These are phyloP conservation scores for Suillus occidentalis DNA, from an alignment of 768 basidiomycete species.

Conservation along the genomic window DNA sequence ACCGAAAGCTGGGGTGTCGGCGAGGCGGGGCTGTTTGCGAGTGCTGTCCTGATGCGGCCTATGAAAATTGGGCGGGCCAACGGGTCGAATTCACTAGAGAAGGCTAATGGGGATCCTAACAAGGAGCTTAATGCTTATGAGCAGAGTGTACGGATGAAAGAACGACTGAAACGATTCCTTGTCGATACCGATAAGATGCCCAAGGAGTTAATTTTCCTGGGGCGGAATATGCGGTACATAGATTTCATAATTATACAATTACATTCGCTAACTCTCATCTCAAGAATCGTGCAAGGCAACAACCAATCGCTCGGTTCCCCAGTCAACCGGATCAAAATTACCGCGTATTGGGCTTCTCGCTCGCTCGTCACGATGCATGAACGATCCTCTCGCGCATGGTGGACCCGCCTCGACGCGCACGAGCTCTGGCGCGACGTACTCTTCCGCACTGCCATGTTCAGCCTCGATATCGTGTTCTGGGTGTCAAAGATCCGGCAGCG, in stretches of 20 bases:
- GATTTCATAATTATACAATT: not conserved
- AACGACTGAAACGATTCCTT: constrained; percentile 63
- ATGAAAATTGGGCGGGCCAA: constrained; percentile 38
- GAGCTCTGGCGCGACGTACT: constrained; percentile 61
- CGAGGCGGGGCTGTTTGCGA: constrained; percentile 70
- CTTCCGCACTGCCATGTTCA: constrained; percentile 65
- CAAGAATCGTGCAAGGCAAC: constrained; percentile 48
- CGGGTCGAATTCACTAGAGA: not conserved
- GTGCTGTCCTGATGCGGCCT: constrained; percentile 68
- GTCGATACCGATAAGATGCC: constrained; percentile 77
- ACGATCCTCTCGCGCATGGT: constrained; percentile 23
- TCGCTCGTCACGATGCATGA: constrained; percentile 51
- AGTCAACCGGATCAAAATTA: constrained; percentile 88
- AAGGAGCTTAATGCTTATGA: constrained; percentile 61
- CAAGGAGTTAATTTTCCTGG: constrained; percentile 71
- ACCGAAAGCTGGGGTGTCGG: constrained; percentile 69
- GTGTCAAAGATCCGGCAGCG: constrained; percentile 52
- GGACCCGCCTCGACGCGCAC: constrained; percentile 19
- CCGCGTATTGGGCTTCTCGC: constrained; percentile 77
- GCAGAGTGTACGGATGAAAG: constrained; percentile 65
- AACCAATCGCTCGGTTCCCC: constrained; percentile 85
- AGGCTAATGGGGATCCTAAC: constrained; percentile 8
- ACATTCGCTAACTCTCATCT: not conserved
- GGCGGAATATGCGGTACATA: constrained; percentile 69
- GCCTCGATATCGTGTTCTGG: constrained; percentile 76